Evolutionary conservation across 1,284 basidiomycete species (phyloP), one percentile per base, ranked within the genome.

Genomic region (Boletus semigastroideus): DNA sequence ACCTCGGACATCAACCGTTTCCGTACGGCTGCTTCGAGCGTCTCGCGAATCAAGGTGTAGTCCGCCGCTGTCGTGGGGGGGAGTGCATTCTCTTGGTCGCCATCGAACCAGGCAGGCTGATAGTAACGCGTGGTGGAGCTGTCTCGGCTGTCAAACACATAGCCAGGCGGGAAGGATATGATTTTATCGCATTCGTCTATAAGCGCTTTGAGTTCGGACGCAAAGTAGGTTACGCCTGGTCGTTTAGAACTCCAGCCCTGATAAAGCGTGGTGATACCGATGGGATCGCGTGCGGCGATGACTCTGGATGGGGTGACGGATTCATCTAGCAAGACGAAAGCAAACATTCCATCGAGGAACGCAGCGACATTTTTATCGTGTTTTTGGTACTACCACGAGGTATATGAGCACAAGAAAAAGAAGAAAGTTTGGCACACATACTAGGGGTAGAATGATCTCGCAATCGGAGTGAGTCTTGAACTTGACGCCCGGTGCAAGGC

Each of bases 391-490:
- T 97, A 16, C 52, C 22, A 40, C 2, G n/a, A n/a, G n/a, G 42
- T 38, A 37, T 27, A 31, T 54, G 5, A 63, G 31, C 42, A 28
- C 46, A 37, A 37, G n/a, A 44, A 34, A 16, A 37, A 42, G 27
- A n/a, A 31, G 25, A n/a, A n/a, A n/a, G 40, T 36, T 37, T 34
- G 25, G n/a, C 11, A 28, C 82, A 64, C 65, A 16, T 64, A 95
- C 94, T 61, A 98, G 72, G 61, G 94, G 89, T 60, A 99, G 83
- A 67, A 99, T 97, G 64, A 98, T 87, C 73, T 99, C 97, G 73
- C 97, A 99, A 68, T 99, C 97, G 1, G 95, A 98, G 69, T 98
- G 93, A 1, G 96, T 98, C 79, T 94, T 97, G 82, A 99, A 97
- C 56, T 86, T 85, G 58, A 86, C 83, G 52, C 76, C 77, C 46